Conservation (phyloP, 495 filamentous ascomycete species). For the Cercophora scortea region DNA sequence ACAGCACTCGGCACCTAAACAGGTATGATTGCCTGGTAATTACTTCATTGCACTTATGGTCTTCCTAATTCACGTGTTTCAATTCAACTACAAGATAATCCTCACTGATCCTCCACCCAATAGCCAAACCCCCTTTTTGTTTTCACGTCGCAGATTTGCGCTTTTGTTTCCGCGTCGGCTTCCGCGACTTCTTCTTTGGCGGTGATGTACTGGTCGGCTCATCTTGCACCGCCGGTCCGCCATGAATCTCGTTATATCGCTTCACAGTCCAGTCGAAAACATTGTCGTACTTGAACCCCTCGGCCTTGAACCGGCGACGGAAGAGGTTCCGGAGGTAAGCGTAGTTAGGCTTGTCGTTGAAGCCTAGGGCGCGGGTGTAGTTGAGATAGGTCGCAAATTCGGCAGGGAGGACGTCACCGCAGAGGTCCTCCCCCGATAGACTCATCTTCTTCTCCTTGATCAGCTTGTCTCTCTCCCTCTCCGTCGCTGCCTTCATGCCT, state of each 20-base stretch:
- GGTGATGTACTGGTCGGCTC: no score
- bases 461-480: constrained; percentile 2
- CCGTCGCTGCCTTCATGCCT: constrained; percentile 10
- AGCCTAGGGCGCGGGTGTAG: constrained; percentile 18
- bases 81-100: no score
- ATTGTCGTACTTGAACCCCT: constrained; percentile 24
- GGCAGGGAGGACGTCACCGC: constrained; percentile 9
- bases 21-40: no score
- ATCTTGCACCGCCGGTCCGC: no score
- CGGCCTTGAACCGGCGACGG: constrained; percentile 14
- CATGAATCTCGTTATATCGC: constrained; percentile 5
- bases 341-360: constrained; percentile 21
- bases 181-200: no score
- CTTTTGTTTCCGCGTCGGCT: no score
- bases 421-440: constrained; percentile 10
- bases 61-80: no score
- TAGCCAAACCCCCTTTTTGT: no score
- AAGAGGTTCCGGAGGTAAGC: constrained; percentile 22
- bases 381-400: constrained; percentile 17
- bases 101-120: no score
- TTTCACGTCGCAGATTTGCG: no score
- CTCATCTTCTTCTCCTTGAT: constrained; percentile 14
- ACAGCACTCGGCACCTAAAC: no score
- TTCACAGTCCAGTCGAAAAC: constrained; percentile 26
- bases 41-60: no score